Evolutionary conservation across 2,329 filamentous ascomycete species (phyloP).

Genomic region (Penicillium sp.): DNA sequence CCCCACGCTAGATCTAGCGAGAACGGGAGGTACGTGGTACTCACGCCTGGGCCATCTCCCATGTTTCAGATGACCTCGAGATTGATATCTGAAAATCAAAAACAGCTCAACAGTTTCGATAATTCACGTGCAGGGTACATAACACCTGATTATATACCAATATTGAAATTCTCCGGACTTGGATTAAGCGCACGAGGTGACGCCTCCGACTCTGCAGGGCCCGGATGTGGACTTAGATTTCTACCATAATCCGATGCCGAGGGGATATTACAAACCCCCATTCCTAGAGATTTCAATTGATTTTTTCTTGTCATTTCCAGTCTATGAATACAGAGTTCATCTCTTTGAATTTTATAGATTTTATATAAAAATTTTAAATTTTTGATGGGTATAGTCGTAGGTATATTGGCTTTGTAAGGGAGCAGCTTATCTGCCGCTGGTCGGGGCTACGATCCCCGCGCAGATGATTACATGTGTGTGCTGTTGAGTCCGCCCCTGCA

Average conservation of each 20-base stretch:
- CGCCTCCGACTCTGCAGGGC: constrained; percentile 2
- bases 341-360: background rate
- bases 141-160: background rate
- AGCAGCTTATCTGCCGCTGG: constrained; percentile 10
- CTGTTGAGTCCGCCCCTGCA: constrained; percentile 11
- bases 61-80: background rate
- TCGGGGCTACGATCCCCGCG: constrained; percentile 12
- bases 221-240: background rate
- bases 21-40: background rate
- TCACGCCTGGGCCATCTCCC: background rate
- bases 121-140: background rate
- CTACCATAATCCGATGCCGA: constrained; percentile 1
- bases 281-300: background rate
- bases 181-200: background rate
- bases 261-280: background rate
- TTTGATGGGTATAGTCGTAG: background rate
- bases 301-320: background rate
- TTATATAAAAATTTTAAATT: background rate
- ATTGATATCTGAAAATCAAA: background rate
- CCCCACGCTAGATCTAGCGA: constrained; percentile 6
- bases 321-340: background rate
- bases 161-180: background rate
- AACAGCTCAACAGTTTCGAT: background rate
- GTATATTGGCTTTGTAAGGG: constrained; percentile 8
- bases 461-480: constrained; percentile 10